Conservation (phyloP, 345 rosid genomes). For the Boechera retrofracta region DNA sequence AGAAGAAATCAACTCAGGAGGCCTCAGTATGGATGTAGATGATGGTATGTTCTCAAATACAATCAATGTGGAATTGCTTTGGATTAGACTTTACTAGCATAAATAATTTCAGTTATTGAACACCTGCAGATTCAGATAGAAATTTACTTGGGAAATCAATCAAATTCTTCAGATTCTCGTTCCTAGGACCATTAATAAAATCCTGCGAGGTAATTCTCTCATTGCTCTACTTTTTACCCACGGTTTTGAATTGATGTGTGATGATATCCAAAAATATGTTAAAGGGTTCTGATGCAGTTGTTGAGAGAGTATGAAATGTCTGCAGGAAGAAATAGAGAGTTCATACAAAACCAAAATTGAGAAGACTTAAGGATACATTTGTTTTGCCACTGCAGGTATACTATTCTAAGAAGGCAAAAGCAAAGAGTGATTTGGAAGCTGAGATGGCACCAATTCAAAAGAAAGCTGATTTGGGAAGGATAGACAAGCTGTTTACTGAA, state of each 20-base stretch:
- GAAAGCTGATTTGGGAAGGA: no score
- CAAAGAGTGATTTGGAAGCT: no score
- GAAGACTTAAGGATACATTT: conserved; percentile 60
- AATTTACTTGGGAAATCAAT: conserved; percentile 79
- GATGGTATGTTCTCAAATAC: conserved; percentile 31
- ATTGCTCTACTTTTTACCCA: not conserved
- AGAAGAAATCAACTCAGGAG: conserved; percentile 77
- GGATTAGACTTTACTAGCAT: not conserved
- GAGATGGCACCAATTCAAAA: no score
- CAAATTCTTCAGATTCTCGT: conserved; percentile 77
- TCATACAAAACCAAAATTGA: conserved; percentile 61
- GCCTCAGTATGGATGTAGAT: conserved; percentile 52
- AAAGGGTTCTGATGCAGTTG: conserved; percentile 17
- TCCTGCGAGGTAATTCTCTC: conserved; percentile 76
- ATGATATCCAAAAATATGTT: not conserved
- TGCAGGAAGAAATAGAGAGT: conserved; percentile 81
- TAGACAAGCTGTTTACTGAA: no score
- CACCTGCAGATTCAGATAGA: conserved; percentile 64
- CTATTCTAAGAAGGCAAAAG: no score
- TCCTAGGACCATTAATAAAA: conserved; percentile 80
- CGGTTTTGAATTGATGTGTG: not conserved
- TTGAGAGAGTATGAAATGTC: conserved; percentile 18
- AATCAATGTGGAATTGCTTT: conserved; percentile 10
- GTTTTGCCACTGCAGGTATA: no score
- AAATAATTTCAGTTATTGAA: not conserved